Evolutionary conservation across 345 rosid genomes (phyloP), one percentile per base, ranked within the genome.

Genomic region (Mercurialis annua): DNA sequence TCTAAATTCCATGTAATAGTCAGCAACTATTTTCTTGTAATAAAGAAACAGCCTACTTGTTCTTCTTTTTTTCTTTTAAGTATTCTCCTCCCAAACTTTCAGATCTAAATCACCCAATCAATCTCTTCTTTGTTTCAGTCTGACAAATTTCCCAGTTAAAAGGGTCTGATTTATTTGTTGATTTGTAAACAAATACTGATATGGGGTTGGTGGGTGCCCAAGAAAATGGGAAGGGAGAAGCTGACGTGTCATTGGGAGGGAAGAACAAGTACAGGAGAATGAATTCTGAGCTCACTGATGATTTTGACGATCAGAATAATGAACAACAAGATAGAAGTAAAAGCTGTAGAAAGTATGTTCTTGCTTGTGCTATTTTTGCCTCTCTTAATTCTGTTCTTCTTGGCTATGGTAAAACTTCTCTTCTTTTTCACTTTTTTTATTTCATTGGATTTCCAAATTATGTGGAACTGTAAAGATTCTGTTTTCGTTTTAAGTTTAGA

Each of bases 341-440:
- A 36, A 42, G 27, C 15, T 52, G 68, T 27, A 46, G 52, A 33
- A 67, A 48, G 23, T 67, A 56, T 74, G 85, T 92, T 57, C 49
- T 92, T 74, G 85, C 88, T 43, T 92, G 96, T 56, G 97, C 94
- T 48, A 69, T 90, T 76, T 85, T 92, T 71, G 97, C 97, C 16
- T 92, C 98, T 30, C 84, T 92, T 64, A 90, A 85, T 76, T 81
- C 81, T 68, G 98, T 92, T 75, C 92, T 90, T 78, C 97, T 90
- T 61, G 97, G 97, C 29, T 92, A 92, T 68, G 96, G 98, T 90
- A 66, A 62, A 44, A 81, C 68, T 50, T 51, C 33, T 31, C 12
- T 10, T 24, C 47, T 46, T 44, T 23, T 54, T 17, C 3, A 27
- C 26, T 30, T 23, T 33, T 27, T 46, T 6, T 34, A 2, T 51